A percentile compares a stretch with the other conserved stretches of the same genome.
These are phyloP conservation scores for Neltuma alba DNA, from an alignment of 306 rosid genomes.

Conservation along the genomic window DNA sequence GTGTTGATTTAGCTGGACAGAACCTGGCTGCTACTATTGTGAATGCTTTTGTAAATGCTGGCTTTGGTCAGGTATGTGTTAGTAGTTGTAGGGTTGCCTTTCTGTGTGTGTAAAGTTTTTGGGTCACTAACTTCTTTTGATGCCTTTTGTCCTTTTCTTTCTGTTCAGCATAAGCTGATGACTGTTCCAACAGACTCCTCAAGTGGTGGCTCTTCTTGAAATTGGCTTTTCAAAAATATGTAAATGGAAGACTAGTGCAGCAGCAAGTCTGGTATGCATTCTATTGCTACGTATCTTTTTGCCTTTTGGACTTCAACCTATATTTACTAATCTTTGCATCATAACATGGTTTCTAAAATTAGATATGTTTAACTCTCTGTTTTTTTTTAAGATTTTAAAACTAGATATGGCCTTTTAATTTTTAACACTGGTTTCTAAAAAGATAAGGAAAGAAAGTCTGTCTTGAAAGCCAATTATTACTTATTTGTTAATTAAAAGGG, in stretches of 20 bases:
- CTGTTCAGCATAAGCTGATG: conserved; percentile 92
- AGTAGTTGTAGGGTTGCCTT: conserved; percentile 17
- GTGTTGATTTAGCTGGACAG: conserved; percentile 99
- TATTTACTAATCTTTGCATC: conserved; percentile 20
- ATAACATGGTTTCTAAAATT: conserved; percentile 79
- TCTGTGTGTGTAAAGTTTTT: conserved; percentile 15
- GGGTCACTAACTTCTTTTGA: not conserved
- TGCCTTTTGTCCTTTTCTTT: conserved; percentile 17
- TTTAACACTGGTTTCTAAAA: no score
- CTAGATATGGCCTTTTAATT: no score
- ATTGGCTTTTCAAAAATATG: conserved; percentile 96
- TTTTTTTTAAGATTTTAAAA: no score
- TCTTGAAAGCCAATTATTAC: no score
- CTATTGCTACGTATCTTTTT: conserved; percentile 13
- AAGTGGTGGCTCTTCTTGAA: conserved; percentile 78
- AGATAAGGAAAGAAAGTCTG: no score
- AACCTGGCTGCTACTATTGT: conserved; percentile 99
- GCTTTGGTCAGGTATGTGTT: conserved; percentile 88
- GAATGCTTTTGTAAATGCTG: conserved; percentile 99
- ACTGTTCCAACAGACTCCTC: conserved; percentile 75
- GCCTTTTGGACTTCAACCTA: not conserved
- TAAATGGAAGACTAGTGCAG: conserved; percentile 97
- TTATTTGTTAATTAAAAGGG: no score
- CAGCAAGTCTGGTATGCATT: conserved; percentile 90
- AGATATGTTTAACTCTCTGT: no score